These are phyloP conservation scores for Mycena belliarum DNA, from an alignment of 768 basidiomycete genomes.

Conservation along the genomic window DNA sequence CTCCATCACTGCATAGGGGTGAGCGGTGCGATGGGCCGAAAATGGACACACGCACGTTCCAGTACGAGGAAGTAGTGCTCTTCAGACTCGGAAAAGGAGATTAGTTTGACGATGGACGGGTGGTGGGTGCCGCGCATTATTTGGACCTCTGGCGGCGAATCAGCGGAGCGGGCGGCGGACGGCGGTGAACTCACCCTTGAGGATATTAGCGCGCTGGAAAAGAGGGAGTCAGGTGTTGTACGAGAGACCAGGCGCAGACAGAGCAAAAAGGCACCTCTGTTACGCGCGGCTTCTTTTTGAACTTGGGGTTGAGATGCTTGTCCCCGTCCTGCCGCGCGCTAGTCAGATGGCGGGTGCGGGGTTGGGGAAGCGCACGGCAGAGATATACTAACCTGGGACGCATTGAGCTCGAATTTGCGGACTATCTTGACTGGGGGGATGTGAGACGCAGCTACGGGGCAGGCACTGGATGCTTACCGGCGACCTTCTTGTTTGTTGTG, in stretches of 20 bases:
- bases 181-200: slow-evolving; percentile 66
- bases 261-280: slow-evolving; percentile 80
- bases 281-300: slow-evolving; percentile 96
- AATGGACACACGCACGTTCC: slow-evolving; percentile 59
- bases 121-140: slow-evolving; percentile 97
- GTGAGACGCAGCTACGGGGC: slow-evolving; percentile 19
- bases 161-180: not conserved
- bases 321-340: slow-evolving; percentile 74
- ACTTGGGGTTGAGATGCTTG: slow-evolving; percentile 89
- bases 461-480: slow-evolving; percentile 53
- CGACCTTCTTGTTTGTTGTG: slow-evolving; percentile 74
- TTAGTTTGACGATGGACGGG: slow-evolving; percentile 88
- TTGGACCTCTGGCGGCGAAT: slow-evolving; percentile 76
- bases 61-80: slow-evolving; percentile 95
- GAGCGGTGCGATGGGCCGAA: slow-evolving; percentile 12
- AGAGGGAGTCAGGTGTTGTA: slow-evolving; percentile 19
- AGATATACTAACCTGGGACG: slow-evolving; percentile 76
- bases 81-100: slow-evolving; percentile 87
- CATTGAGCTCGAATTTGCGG: slow-evolving; percentile 88
- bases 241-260: slow-evolving; percentile 17
- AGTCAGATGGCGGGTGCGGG: slow-evolving; percentile 26
- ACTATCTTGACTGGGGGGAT: slow-evolving; percentile 80
- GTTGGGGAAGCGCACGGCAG: slow-evolving; percentile 26
- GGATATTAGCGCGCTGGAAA: slow-evolving; percentile 89
- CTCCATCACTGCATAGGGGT: slow-evolving; percentile 72